phyloP scores from a whole-genome alignment of 139 green algal species.

The Chlorella sp. region DNA sequence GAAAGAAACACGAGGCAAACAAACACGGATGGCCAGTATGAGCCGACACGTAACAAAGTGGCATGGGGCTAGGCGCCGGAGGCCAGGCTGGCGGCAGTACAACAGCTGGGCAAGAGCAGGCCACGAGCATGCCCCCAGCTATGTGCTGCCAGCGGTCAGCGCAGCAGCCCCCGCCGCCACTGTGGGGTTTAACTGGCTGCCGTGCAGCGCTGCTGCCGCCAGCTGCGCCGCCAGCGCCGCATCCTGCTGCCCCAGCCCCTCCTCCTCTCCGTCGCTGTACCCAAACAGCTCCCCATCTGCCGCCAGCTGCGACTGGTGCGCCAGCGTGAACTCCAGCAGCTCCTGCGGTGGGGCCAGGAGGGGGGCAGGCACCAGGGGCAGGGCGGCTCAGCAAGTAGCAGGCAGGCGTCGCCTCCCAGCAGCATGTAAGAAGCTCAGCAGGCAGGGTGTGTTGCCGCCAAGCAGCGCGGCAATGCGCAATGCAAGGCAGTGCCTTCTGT shows the following conservation, averaged over 20 bases:
- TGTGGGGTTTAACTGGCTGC: background rate
- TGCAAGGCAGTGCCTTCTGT: background rate
- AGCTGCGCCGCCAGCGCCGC: background rate
- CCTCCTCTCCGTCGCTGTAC: background rate
- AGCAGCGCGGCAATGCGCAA: background rate
- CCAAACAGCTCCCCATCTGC: constrained; percentile 50
- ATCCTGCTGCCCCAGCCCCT: too few relatives aligned
- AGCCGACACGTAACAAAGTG: background rate
- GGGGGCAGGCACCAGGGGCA: background rate
- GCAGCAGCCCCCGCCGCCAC: background rate
- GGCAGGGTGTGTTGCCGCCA: background rate
- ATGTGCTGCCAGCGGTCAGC: background rate
- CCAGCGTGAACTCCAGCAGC: constrained; percentile 48
- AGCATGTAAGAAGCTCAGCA: background rate
- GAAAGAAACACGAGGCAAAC: background rate
- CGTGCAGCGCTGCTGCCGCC: background rate
- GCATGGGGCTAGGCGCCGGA: background rate
- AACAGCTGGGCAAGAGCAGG: background rate
- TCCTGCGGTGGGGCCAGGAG: constrained; percentile 24
- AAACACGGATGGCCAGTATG: background rate
- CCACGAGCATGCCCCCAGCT: background rate
- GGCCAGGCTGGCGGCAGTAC: background rate
- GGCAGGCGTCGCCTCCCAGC: background rate
- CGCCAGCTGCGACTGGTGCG: constrained; percentile 13
- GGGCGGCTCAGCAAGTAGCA: background rate